Percentiles rank a stretch among this genome's conserved stretches.
Conservation (phyloP, 768 basidiomycete species). For the Termitomyces heimii region DNA sequence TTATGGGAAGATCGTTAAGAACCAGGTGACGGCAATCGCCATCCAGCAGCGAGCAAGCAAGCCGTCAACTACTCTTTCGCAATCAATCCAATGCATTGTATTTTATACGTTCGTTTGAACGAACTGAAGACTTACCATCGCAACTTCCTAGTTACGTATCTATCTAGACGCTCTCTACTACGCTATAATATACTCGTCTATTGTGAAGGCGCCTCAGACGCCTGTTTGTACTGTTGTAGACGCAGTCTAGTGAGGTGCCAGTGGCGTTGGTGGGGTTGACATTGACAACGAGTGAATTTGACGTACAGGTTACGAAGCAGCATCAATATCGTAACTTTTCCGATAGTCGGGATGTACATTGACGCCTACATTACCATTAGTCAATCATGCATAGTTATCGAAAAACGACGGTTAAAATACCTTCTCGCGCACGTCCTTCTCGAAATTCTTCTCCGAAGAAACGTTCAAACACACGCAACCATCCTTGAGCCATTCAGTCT, state of each 20-base stretch:
- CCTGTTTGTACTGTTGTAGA: slow-evolving; percentile 45
- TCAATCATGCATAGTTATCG: neutral
- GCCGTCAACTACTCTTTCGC: slow-evolving; percentile 2
- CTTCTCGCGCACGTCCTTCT: slow-evolving; percentile 87
- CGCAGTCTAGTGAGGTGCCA: slow-evolving; percentile 37
- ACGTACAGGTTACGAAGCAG: slow-evolving; percentile 91
- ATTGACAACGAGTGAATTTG: slow-evolving; percentile 2
- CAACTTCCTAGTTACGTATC: slow-evolving; percentile 18
- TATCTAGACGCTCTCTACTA: slow-evolving; percentile 19
- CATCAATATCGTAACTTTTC: slow-evolving; percentile 97
- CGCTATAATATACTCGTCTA: slow-evolving; percentile 29
- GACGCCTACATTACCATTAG: slow-evolving; percentile 55
- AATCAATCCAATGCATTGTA: slow-evolving; percentile 22
- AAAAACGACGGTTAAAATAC: slow-evolving; percentile 32
- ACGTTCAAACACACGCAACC: slow-evolving; percentile 94
- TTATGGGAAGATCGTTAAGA: neutral
- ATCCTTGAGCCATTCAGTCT: slow-evolving; percentile 86
- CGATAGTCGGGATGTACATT: slow-evolving; percentile 93
- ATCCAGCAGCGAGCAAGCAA: neutral
- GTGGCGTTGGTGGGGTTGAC: neutral
- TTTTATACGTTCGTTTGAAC: slow-evolving; percentile 22
- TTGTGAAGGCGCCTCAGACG: slow-evolving; percentile 18
- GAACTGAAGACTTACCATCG: slow-evolving; percentile 16
- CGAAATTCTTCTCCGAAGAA: slow-evolving; percentile 94
- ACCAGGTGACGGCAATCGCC: slow-evolving; percentile 3